Conservation (phyloP, 1,284 basidiomycete genomes). For the Ganoderma multipileum region DNA sequence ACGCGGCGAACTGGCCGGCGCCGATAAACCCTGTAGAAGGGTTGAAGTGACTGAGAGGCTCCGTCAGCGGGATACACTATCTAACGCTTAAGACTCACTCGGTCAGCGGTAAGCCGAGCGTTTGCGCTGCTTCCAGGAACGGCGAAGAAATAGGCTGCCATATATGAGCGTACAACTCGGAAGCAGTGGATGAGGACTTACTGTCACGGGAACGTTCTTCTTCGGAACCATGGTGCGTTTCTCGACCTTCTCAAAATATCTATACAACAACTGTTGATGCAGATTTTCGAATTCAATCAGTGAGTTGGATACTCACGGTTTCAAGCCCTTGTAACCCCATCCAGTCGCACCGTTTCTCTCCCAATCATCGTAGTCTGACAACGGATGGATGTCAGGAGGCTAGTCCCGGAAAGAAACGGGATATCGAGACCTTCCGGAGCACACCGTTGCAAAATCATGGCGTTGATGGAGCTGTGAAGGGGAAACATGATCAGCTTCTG, state of each 20-base stretch:
- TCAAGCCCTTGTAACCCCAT: conserved; percentile 45
- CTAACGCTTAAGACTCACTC: conserved; percentile 26
- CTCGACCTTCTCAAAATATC: conserved; percentile 42
- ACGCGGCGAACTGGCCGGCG: conserved; percentile 36
- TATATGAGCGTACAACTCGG: no score
- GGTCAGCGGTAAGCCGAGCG: conserved; percentile 34
- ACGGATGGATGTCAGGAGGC: neutral
- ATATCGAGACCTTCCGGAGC: conserved; percentile 25
- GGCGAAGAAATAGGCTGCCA: neutral
- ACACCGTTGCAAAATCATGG: conserved; percentile 29
- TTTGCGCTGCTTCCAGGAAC: conserved; percentile 27
- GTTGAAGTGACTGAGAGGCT: conserved; percentile 40
- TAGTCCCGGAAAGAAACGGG: no score
- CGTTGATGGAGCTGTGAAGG: conserved; percentile 26
- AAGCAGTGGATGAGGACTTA: no score
- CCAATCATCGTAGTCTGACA: conserved; percentile 50
- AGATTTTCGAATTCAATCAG: no score
- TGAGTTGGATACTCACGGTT: conserved; percentile 38
- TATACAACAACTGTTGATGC: conserved; percentile 21
- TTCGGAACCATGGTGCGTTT: conserved; percentile 20
- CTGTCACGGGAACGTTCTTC: conserved; percentile 10
- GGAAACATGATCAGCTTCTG: neutral
- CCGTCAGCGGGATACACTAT: neutral
- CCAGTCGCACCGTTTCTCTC: conserved; percentile 43
- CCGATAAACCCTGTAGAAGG: conserved; percentile 34